Conservation (phyloP, 495 filamentous ascomycete genomes). For the Lichina pygmaea region DNA sequence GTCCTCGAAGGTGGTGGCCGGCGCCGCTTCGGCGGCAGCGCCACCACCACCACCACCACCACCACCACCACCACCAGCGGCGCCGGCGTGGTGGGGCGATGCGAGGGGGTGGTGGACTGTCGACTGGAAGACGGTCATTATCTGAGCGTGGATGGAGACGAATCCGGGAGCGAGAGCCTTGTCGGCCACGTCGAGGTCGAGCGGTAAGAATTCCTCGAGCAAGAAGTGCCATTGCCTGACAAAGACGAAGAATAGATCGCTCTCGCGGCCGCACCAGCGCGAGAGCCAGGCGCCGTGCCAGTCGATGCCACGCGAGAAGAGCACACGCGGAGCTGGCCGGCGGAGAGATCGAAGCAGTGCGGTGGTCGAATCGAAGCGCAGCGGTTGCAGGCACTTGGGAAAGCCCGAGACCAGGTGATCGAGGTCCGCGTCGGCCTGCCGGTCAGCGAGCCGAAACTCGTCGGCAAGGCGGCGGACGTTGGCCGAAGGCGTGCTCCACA, state of each 20-base stretch:
- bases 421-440: constrained; percentile 13
- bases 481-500: constrained; percentile 48
- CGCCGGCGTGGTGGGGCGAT: constrained; percentile 1
- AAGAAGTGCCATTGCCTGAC: constrained; percentile 75
- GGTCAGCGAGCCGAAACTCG: constrained; percentile 25
- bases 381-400: constrained; percentile 36
- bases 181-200: constrained; percentile 34
- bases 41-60: too few species aligned
- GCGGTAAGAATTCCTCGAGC: constrained; percentile 50
- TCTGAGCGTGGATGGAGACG: constrained; percentile 61
- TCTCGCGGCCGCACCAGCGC: constrained; percentile 75
- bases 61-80: too few species aligned
- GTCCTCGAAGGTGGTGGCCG: constrained; percentile 51
- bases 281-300: constrained; percentile 75
- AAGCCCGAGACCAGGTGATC: constrained; percentile 41
- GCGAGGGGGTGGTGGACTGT: constrained; percentile 50
- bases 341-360: constrained; percentile 37
- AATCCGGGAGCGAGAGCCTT: constrained; percentile 46
- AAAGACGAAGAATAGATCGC: constrained; percentile 84
- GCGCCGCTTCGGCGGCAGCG: constrained; percentile 24
- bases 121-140: constrained; percentile 55
- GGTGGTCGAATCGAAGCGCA: constrained; percentile 44
- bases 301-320: constrained; percentile 41
- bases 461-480: constrained; percentile 41
- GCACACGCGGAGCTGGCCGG: constrained; percentile 30